Conservation (phyloP, 176 grass and related monocot species). For the Cenchrus fungigraminus region DNA sequence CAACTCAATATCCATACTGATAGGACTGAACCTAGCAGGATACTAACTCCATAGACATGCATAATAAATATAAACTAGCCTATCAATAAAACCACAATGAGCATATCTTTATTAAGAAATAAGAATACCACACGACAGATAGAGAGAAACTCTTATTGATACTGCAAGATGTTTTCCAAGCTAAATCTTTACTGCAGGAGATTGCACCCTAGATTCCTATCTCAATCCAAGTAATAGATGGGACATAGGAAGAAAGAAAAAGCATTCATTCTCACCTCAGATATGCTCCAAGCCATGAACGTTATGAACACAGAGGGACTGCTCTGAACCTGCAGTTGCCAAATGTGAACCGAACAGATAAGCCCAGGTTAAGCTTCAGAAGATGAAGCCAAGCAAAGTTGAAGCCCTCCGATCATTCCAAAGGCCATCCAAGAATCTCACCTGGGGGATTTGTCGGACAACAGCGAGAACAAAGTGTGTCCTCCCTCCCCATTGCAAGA, state of each 20-base stretch:
- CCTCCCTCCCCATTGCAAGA: slow-evolving; percentile 91
- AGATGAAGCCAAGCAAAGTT: too few species aligned
- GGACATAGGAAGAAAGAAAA: not conserved
- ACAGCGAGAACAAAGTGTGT: slow-evolving; percentile 88
- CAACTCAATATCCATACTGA: not conserved
- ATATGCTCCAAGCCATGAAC: slow-evolving; percentile 82
- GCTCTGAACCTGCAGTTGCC: slow-evolving; percentile 73
- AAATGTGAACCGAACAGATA: slow-evolving; percentile 13
- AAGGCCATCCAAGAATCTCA: slow-evolving; percentile 27
- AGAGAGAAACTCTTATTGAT: not conserved
- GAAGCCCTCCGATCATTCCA: not conserved
- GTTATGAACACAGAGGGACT: slow-evolving; percentile 82
- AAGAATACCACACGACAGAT: not conserved
- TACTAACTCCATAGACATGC: not conserved
- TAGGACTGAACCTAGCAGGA: not conserved
- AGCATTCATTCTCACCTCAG: slow-evolving; percentile 51
- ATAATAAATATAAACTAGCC: not conserved
- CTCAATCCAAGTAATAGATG: not conserved
- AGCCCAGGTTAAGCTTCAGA: too few species aligned
- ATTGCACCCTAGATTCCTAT: not conserved
- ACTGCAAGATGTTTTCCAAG: not conserved
- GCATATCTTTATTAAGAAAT: not conserved
- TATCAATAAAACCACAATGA: not conserved
- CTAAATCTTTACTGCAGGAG: not conserved
- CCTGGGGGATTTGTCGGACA: slow-evolving; percentile 76